Base-by-base conservation (phyloP, 108 stramenopile species). In the Skeletonema costatum region DNA sequence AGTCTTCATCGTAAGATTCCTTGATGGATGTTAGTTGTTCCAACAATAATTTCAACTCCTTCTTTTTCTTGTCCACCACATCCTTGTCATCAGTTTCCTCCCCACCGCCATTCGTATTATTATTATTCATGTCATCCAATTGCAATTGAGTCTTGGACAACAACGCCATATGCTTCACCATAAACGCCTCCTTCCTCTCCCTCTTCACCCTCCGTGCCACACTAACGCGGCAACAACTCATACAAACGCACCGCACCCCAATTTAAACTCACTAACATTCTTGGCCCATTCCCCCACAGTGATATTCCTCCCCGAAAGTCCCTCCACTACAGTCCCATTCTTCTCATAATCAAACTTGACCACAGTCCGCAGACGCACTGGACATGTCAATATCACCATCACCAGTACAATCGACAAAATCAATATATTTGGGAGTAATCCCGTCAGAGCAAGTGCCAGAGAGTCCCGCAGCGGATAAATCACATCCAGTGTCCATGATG, bases 401-500 rank as follows among this genome's bases (percentile, higher is more conserved):
- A 12, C 98, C 98, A 9, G 93, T 96, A 75, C 94, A 94, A 76
- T 98, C 98, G 9, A 96, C 69, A 32, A 98, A 68, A 73, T 95
- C 90, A 14, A 98, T 63, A 32, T 94, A 70, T 70, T 96, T 96
- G 16, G 88, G 90, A 32, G 75, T 80, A 9, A 80, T 14, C 29
- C 92, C 92, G 62, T 85, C 80, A 46, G 86, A 86, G 44, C 93
- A 84, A 21, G 41, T 72, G 13, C 41, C 60, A 4, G 65, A 30
- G 17, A 73, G 32, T 11, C 96, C 96, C 5, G 46, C 75, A 2
- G 96, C 96, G 4, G 80, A 90, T 8, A 94, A 93, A 68, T 98
- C 98, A 51, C 94, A 87, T 19, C 98, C 98, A 0, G 98, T 97
- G 78, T 98, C 98, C 66, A 97, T 70, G 48, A 98, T 88, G 13